Base-by-base conservation (phyloP, 139 green algal species). In the Eudorina sp. region DNA sequence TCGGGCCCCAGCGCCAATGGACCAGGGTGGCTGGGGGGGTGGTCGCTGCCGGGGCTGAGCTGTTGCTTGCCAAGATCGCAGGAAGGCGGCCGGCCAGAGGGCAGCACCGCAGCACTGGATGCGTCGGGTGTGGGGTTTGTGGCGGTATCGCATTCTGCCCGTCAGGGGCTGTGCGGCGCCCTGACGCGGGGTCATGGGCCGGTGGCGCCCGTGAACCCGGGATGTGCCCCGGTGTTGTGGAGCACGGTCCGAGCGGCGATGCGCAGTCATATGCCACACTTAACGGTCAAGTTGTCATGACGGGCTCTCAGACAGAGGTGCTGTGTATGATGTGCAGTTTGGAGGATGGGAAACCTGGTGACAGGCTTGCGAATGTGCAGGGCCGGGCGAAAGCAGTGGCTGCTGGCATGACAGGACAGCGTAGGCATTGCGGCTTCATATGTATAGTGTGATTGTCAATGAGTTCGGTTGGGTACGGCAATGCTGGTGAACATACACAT, bases 221-320 rank as follows among this genome's bases (percentile, higher is more conserved):
- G 81, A 4, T 87, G 64, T 16, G 81, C 45, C 0, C 41, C 60
- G 46, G 81, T 45, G n/a, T 2, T 87, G 46, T 87, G 81, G 81
- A n/a, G 21, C 16, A 34, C 40, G 34, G 8, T 87, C 41, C 60
- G 81, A n/a, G 81, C 31, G 1, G 31, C 25, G 62, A 23, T 87
- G 62, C 3, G 53, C 45, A 46, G 81, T 14, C 60, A 78, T 13
- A 23, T 45, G 3, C 40, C 43, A 21, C 81, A 87, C 45, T 29
- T 64, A 1, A 78, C 62, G 0, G 60, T 77, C 13, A 87, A 87
- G 23, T 6, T 87, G 45, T 79, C 64, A 5, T 87, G 53, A 84
- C 21, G n/a, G n/a, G n/a, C n/a, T n/a, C n/a, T n/a, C n/a, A n/a
- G n/a, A n/a, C n/a, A n/a, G n/a, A n/a, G n/a, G n/a, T n/a, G n/a